Base-by-base conservation (phyloP, 225 moss, liverwort and hornwort species). In the Pseudisothecium myosuroides region DNA sequence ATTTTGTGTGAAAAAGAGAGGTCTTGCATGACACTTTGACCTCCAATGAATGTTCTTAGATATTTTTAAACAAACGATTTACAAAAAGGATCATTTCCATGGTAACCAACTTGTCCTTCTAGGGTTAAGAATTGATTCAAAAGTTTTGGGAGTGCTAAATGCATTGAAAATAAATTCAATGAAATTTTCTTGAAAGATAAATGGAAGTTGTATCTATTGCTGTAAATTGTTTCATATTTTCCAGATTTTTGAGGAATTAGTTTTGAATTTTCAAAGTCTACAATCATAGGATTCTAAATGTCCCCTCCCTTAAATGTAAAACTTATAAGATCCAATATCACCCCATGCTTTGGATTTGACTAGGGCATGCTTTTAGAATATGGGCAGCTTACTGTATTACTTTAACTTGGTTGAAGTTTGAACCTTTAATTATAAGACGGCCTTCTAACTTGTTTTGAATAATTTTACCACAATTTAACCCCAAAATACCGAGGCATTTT, bases 61-160 rank as follows among this genome's bases (percentile, higher is more conserved):
- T 0, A 1, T 41, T 27, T 28, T 45, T 27, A 73, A 73, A 3
- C 43, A 17, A 74, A 45, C 11, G 31, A 11, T 74, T 47, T 4
- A 31, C 4, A 11, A 0, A 19, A 47, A 19, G 2, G 49, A 75
- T 75, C 31, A 19, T 75, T 75, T 74, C 11, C 5, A 10, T 0
- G 0, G 2, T 43, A 3, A 45, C 5, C 1, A 45, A 2, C 3
- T 0, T 10, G 1, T 17, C 17, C 0, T 29, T 73, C 2, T 17
- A 10, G 10, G 2, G 0, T 75, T 7, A 76, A 50, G 6, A 21
- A 7, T 1, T 32, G 2, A 50, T 76, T 8, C 9, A 43, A 3
- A 2, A 27, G 0, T 72, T 72, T 72, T 3, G 2, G 15, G 5
- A 72, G 27, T 43, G 2, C 26, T 41, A 15, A 15, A 41, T 1